Percentiles rank a stretch among this genome's conserved stretches.
phyloP scores from a whole-genome alignment of 83 land plant genomes.

The Picea abies region DNA sequence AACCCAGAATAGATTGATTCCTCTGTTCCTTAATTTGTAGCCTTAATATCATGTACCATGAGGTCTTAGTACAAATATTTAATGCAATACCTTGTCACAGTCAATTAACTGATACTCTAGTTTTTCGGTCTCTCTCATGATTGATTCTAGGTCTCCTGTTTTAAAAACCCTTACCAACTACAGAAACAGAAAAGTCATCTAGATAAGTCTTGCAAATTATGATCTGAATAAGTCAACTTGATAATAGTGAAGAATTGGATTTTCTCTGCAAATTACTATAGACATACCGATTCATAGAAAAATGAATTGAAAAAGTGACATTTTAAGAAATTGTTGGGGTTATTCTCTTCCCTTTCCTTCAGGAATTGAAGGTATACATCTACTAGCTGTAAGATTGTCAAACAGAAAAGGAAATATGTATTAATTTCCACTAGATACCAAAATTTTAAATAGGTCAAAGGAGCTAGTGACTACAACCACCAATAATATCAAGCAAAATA shows the following conservation, averaged over 20 bases:
- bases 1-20: neutral
- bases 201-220: neutral
- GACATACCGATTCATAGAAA: conserved; percentile 36
- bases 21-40: neutral
- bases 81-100: no score
- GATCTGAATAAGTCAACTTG: neutral
- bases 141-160: no score
- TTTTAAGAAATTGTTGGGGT: conserved; percentile 27
- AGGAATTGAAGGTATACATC: conserved; percentile 38
- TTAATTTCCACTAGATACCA: neutral
- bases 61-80: no score
- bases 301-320: conserved; percentile 44
- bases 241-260: neutral
- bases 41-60: neutral
- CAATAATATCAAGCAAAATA: conserved; percentile 10
- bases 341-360: conserved; percentile 29
- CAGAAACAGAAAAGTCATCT: neutral
- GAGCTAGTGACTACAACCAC: neutral
- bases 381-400: conserved; percentile 25
- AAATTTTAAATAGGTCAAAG: neutral
- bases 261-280: neutral
- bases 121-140: no score
- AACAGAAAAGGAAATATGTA: neutral
- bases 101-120: neutral
- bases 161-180: neutral